Base-by-base conservation (phyloP, 768 basidiomycete species). In the Crucibulum laeve region DNA sequence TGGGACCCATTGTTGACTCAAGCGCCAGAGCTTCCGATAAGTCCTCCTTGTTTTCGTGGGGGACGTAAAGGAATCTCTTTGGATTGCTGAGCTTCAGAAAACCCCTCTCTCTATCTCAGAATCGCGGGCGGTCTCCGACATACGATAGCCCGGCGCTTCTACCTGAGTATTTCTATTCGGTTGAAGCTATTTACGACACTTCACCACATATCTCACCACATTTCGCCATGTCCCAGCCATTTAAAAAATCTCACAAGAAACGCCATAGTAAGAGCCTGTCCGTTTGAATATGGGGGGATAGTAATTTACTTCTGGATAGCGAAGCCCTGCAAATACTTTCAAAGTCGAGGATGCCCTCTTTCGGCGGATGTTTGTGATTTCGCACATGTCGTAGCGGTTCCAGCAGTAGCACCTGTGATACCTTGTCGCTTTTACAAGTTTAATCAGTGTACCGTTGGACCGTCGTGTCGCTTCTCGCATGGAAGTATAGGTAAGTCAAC, bases 281-380 rank as follows among this genome's bases (percentile, higher is more conserved):
- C 8, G 26, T 15, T 38, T n/a, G 28, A 10, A 11, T 36, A 6
- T 10, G 35, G 7, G 35, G 7, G 10, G 18, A 42, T 8, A 49
- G n/a, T 25, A 30, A 19, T 19, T 24, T 38, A 15, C 43, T 22
- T 15, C 15, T 24, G 21, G 40, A 15, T 52, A 76, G 74, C 73
- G 18, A 76, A 74, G 56, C 74, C 73, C 18, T 76, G 74, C 57
- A 70, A 64, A 55, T 76, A 63, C 53, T 76, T 68, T 45, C 73
- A 74, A 53, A 48, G 60, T 13, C 61, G 59, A 36, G 64, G 53
- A 45, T 76, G 73, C 50, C 66, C 70, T 11, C 59, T 67, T 41
- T 54, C 72, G n/a, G 65, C 66, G 24, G 67, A 70, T 25, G 67
- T 65, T 19, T 76, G 74, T 55, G 70, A 74, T 48, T 74, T 76